Evolutionary conservation across 805 yeast species (phyloP), one percentile per base, ranked within the genome.

Genomic region (Candida easanensis): DNA sequence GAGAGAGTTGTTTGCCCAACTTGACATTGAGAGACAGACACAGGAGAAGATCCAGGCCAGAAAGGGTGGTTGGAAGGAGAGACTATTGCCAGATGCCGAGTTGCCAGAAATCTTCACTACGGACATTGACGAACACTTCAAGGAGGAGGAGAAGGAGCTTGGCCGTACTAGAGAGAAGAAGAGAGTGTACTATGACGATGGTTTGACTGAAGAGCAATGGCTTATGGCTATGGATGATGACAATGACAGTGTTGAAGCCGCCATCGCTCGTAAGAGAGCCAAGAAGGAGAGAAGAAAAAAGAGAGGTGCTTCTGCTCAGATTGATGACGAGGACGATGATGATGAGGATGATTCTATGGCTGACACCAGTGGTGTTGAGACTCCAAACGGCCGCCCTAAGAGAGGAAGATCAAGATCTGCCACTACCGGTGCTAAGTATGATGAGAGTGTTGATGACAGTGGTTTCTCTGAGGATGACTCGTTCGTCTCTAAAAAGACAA

Each of bases 141-240:
- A 71, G 5, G 33, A 7, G 4, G 33, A 30, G 19, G 63, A 60
- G 36, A 71, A 64, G 37, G 73, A 74, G 17, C 66, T 66, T 33
- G 84, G 85, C 11, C 76, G 97, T 60, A 74, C 81, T 4, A 79
- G 98, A 58, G 93, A 87, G 59, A 81, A 96, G 33, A 88, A 87
- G 62, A 68, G 66, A 50, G 69, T 78, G 1, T 74, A 81, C 6
- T 80, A 80, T 46, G 98, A 93, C 62, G 97, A 90, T 52, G 80
- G 83, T 50, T 66, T 90, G 54, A 84, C 95, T 3, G 99, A 93
- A 60, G 97, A 88, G 56, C 97, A 91, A 64, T 93, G 97, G 95
- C 69, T 87, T 38, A 81, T 79, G 36, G 72, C 71, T 37, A 71
- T 69, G 41, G 75, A 69, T 43, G 67, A 56, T 15, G 60, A 65